Base-by-base conservation (phyloP, 208 protist genomes). In the Porcisia hertigi region DNA sequence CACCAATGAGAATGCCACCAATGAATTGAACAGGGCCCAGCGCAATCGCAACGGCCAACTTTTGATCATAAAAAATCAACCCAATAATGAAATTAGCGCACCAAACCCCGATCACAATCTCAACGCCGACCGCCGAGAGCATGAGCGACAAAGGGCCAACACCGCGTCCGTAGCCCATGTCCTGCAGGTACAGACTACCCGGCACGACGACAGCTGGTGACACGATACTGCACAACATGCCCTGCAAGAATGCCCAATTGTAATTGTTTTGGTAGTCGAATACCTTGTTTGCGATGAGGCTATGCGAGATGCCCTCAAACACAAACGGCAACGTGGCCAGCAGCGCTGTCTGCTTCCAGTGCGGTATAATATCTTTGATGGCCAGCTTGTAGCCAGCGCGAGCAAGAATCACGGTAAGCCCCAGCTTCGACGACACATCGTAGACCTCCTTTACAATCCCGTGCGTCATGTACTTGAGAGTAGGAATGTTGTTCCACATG, bases 21-120 rank as follows among this genome's bases (percentile, higher is more conserved):
- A 94, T 70, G 60, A 96, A 88, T 80, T 96, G 92, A 43, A 92
- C 87, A 8, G 89, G 89, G 4, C 86, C 89, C 2, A 96, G 79
- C 36, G 92, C 74, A 70, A 92, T 87, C 0, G 88, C 73, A 0
- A 93, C 73, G 7, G 71, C 80, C 20, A 93, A 69, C 62, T 78
- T 82, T 74, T 89, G 82, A 34, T 91, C 57, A 79, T 87, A 64
- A 76, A 96, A 94, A 60, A 96, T 84, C 25, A 94, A 74, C 20
- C 83, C 88, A 65, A 94, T 88, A 65, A 96, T 86, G 71, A 94
- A 94, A 80, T 94, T 96, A 9, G 83, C 81, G 12, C 82, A 82
- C 90, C 92, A 96, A 57, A 96, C 89, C 1, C 92, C 92, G 53
- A 96, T 69, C 16, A 87, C 86, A 69, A 96, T 90, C 84, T 96